Evolutionary conservation across 2,329 filamentous ascomycete species (phyloP).

Genomic region (Cephalotrichum gorgonifer): DNA sequence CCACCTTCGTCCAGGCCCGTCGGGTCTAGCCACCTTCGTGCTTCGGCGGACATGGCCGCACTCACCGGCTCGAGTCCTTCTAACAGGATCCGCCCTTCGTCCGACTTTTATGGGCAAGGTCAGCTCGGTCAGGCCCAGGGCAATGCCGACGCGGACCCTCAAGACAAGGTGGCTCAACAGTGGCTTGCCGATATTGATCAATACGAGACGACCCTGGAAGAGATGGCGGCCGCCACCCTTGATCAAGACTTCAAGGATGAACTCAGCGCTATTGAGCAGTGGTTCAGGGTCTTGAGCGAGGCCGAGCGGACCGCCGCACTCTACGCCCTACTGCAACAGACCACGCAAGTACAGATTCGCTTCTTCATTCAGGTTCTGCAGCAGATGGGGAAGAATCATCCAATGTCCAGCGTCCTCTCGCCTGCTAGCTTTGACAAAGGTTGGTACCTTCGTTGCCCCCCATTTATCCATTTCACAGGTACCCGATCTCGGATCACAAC

Average conservation of each 20-base stretch:
- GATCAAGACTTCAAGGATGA: constrained; percentile 99
- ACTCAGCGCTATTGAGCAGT: constrained; percentile 96
- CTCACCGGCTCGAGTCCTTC: constrained; percentile 58
- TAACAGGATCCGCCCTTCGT: constrained; percentile 79
- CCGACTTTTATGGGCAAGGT: constrained; percentile 81
- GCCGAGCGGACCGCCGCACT: constrained; percentile 91
- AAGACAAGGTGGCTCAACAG: constrained; percentile 91
- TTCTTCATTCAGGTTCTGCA: constrained; percentile 99
- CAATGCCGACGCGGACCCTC: constrained; percentile 64
- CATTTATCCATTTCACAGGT: constrained; percentile 7
- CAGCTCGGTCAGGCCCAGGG: constrained; percentile 58
- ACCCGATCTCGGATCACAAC: no score
- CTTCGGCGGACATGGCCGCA: constrained; percentile 90
- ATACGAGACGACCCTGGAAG: constrained; percentile 95
- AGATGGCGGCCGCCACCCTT: constrained; percentile 97
- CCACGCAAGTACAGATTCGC: constrained; percentile 94
- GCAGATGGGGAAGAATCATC: constrained; percentile 97
- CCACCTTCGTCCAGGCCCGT: constrained; percentile 71
- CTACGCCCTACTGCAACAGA: constrained; percentile 94
- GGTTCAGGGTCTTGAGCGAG: constrained; percentile 96
- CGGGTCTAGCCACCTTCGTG: constrained; percentile 76
- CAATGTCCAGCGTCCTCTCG: constrained; percentile 90
- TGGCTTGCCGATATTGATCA: constrained; percentile 99
- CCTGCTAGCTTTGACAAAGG: constrained; percentile 96
- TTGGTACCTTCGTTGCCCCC: constrained; percentile 21